A percentile compares a stretch with the other conserved stretches of the same genome.
phyloP scores from a whole-genome alignment of 345 rosid species.

The Punica granatum region DNA sequence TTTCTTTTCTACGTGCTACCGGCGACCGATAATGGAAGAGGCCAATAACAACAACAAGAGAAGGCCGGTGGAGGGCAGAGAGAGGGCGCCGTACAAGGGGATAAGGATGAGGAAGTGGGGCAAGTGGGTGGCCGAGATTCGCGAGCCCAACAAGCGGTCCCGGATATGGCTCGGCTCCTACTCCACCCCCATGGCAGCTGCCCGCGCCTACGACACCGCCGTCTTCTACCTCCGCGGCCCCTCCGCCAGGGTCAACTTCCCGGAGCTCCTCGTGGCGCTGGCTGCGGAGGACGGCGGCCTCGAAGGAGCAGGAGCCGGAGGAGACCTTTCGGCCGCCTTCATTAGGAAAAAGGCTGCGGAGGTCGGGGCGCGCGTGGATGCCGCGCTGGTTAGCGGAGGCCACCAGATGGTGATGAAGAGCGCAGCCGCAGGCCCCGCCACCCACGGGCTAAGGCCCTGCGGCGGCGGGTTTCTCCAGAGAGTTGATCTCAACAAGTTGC shows the following conservation, averaged over 20 bases:
- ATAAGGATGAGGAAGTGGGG: constrained; percentile 99
- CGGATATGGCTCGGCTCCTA: constrained; percentile 98
- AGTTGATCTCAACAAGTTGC: constrained; percentile 86
- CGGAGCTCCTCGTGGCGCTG: constrained; percentile 51
- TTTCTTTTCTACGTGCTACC: too few relatives aligned
- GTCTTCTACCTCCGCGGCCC: constrained; percentile 89
- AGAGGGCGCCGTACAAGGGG: constrained; percentile 63
- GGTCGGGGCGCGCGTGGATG: constrained; percentile 93
- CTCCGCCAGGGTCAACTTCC: constrained; percentile 88
- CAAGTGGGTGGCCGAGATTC: constrained; percentile 98
- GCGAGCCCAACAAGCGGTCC: constrained; percentile 93
- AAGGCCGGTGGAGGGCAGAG: constrained; percentile 15
- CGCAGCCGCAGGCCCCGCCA: neutral
- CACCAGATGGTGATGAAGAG: constrained; percentile 1
- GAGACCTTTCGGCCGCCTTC: constrained; percentile 78
- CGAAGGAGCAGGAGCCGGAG: constrained; percentile 10
- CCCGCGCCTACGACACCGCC: constrained; percentile 95
- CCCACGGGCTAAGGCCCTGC: constrained; percentile 7
- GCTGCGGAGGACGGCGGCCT: constrained; percentile 43
- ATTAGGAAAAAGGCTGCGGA: constrained; percentile 85
- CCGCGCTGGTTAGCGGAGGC: constrained; percentile 19
- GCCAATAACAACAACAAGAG: neutral
- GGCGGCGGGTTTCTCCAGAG: constrained; percentile 38
- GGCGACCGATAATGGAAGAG: constrained; percentile 16
- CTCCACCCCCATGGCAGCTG: constrained; percentile 90